Base-by-base conservation (phyloP, 2,329 filamentous ascomycete species). In the Capronia americana region DNA sequence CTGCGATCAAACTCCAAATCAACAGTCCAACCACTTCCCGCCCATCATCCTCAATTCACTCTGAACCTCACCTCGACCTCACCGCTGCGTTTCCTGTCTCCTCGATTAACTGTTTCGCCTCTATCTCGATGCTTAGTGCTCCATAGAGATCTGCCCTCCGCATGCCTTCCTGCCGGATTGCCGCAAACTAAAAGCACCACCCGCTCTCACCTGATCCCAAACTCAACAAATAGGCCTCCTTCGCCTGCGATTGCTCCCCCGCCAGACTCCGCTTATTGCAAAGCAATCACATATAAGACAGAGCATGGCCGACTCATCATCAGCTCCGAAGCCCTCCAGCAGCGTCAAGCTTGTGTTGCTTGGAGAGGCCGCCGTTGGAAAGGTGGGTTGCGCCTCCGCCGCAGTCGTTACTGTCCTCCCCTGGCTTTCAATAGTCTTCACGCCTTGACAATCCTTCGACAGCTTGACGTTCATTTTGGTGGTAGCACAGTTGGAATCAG, bases 281-380 rank as follows among this genome's bases (percentile, higher is more conserved):
- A 12, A 30, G n/a, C 24, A 55, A 30, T 17, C 26, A 20, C n/a
- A 10, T 20, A 20, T 20, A 61, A 57, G 17, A 30, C 57, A 64
- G 57, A 69, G 57, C 46, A 94, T 93, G 91, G 88, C 90, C 77
- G 91, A 93, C 78, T 83, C 88, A 77, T 87, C 87, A 73, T 84
- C 86, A 77, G 80, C 83, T 74, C 91, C 92, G 68, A 99, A 98
- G 84, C 95, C 95, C 70, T 98, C 93, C 86, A 98, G 93, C 88
- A 99, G 95, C 84, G 95, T 99, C 79, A 99, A 99, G 90, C 90
- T 99, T 74, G 95, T 99, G 72, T 87, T 99, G 77, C 89, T 99
- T 65, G 95, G 95, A 73, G 95, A 99, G 83, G 95, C 95, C 70
- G 95, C 95, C 68, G 95, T 99, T 65, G 95, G 95, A 87, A 99